Conservation (phyloP, 805 yeast species). For the Suhomyces canberraensis region DNA sequence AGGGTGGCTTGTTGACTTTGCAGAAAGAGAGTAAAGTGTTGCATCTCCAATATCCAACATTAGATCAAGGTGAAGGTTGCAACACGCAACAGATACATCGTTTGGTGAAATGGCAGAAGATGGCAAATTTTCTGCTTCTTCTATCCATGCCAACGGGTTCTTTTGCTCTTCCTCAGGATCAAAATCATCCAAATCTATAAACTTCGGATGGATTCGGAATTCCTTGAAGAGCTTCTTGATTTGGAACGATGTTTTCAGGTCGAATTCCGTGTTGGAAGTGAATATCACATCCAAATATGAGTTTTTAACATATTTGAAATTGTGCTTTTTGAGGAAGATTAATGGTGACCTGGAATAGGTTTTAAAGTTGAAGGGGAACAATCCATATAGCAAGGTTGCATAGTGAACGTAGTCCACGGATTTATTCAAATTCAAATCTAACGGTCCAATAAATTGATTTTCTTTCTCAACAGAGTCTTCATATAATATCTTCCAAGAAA, state of each 20-base stretch:
- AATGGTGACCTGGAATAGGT: constrained; percentile 42
- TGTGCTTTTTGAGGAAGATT: constrained; percentile 20
- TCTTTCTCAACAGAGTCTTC: constrained; percentile 11
- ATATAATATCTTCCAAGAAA: constrained; percentile 6
- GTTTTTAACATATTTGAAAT: neutral
- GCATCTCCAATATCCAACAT: constrained; percentile 13
- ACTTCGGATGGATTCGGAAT: constrained; percentile 49
- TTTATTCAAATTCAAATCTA: neutral
- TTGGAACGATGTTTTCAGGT: neutral
- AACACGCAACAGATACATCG: constrained; percentile 18
- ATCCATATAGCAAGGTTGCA: constrained; percentile 53
- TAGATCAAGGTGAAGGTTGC: constrained; percentile 17
- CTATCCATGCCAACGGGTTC: constrained; percentile 21
- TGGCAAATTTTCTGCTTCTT: too few relatives aligned
- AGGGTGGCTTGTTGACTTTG: neutral
- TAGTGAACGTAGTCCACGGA: constrained; percentile 22
- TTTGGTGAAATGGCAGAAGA: too few relatives aligned
- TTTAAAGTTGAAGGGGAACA: constrained; percentile 51
- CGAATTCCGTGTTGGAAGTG: neutral
- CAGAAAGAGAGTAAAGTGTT: neutral
- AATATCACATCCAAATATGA: constrained; percentile 5
- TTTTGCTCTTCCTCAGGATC: constrained; percentile 19
- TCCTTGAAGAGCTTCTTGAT: constrained; percentile 27
- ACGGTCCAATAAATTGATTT: neutral
- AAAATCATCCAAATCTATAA: constrained; percentile 28